Base-by-base conservation (phyloP, 1,284 basidiomycete genomes). In the Mrakiaceae sp. region DNA sequence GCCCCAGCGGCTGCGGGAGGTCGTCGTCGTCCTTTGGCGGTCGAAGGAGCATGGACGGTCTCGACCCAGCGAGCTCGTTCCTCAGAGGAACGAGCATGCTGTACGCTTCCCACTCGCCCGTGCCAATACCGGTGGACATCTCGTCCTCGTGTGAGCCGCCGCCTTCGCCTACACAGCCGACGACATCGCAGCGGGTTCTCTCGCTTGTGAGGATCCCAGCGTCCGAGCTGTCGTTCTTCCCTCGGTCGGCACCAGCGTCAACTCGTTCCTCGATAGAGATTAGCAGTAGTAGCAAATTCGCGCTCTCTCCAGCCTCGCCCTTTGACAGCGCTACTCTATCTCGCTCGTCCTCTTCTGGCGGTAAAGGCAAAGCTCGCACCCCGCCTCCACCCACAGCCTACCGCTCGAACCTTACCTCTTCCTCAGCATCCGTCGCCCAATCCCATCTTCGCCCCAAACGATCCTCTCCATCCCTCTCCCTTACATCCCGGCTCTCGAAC, bases 151-250 rank as follows among this genome's bases (percentile, higher is more conserved):
- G 47, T 47, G 10, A 40, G 16, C 53, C 27, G 58, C 44, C 9
- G 44, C 56, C 43, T 50, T 65, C n/a, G 39, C 47, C 48, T 44
- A 51, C 4, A 43, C n/a, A 8, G 43, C 4, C 42, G 6, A 8
- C 39, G 40, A 58, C 60, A 9, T 64, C 67, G 39, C 63, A 65
- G 11, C 68, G 73, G 3, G 64, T 73, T 0, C 67, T 76, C 47
- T 71, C 74, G 55, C 67, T 78, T 5, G 70, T 76, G 12, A 70
- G 74, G 14, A 71, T 78, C 40, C 75, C 75, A 0, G 71, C 70
- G 14, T 74, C 73, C 2, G 73, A 76, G 64, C 69, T 78, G 5
- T 72, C 72, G 0, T 76, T 75, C 72, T 77, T 76, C 66, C 76
- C 76, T 12, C 64, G 68, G 60, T n/a, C 68, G 64, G 44, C 66